phyloP scores from a whole-genome alignment of 768 basidiomycete species.

The Lentinula boryana region DNA sequence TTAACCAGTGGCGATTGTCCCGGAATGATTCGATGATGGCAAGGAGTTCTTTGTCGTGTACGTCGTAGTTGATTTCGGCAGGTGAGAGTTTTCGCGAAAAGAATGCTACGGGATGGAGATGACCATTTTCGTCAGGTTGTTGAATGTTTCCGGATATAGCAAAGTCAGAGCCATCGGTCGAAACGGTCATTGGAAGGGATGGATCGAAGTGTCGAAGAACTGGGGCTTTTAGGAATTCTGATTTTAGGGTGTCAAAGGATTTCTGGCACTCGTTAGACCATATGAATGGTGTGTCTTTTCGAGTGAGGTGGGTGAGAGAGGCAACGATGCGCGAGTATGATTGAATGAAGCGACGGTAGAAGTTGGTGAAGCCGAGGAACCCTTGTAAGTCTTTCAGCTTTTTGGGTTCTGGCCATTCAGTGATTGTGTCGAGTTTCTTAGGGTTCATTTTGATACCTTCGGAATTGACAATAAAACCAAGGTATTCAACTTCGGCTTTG shows the following conservation, averaged over 20 bases:
- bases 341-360: conserved; percentile 21
- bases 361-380: conserved; percentile 26
- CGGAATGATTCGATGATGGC: conserved; percentile 30
- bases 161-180: conserved; percentile 15
- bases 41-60: conserved; percentile 22
- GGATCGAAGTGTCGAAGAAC: no score
- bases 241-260: no score
- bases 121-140: conserved; percentile 2
- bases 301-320: conserved; percentile 21
- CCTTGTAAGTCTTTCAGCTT: conserved; percentile 25
- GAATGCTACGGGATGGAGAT: conserved; percentile 25
- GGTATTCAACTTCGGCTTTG: conserved; percentile 1
- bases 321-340: conserved; percentile 21
- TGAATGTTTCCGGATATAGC: conserved; percentile 14
- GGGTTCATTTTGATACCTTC: conserved; percentile 28
- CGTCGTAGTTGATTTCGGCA: no score
- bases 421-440: conserved; percentile 27
- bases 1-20: conserved; percentile 25
- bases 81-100: conserved; percentile 20
- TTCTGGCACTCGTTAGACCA: conserved; percentile 14
- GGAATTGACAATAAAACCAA: conserved; percentile 25
- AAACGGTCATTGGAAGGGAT: neutral
- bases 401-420: conserved; percentile 30
- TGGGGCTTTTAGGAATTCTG: no score
- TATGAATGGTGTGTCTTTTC: conserved; percentile 18